phyloP scores from a whole-genome alignment of 2,329 filamentous ascomycete species.

The Alternaria brassicicola region DNA sequence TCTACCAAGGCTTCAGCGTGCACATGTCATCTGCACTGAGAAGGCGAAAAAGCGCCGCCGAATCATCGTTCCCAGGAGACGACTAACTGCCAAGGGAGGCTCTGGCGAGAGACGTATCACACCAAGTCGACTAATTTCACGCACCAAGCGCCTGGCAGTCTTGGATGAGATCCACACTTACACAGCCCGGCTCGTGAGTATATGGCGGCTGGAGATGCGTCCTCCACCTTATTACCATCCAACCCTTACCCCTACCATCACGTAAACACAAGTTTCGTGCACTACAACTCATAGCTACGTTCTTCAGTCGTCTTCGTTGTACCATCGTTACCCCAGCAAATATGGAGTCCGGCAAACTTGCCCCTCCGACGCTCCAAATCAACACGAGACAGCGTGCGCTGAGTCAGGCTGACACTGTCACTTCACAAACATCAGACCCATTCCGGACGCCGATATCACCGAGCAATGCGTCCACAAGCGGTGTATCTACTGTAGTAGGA shows the following conservation, averaged over 20 bases:
- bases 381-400: conserved; percentile 34
- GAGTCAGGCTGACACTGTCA: conserved; percentile 35
- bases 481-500: conserved; percentile 26
- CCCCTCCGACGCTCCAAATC: conserved; percentile 34
- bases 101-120: conserved; percentile 14
- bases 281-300: not conserved
- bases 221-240: conserved; percentile 1
- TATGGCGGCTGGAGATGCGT: conserved; percentile 16
- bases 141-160: conserved; percentile 21
- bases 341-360: conserved; percentile 36
- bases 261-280: not conserved
- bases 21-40: not conserved
- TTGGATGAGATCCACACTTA: conserved; percentile 16
- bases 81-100: conserved; percentile 13
- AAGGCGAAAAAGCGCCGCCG: conserved; percentile 4
- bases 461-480: conserved; percentile 29
- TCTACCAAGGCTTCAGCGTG: not conserved
- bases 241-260: not conserved
- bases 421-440: conserved; percentile 33
- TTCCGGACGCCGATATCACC: conserved; percentile 34
- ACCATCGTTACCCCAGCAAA: not conserved
- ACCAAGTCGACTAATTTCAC: conserved; percentile 13
- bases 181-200: conserved; percentile 23
- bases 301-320: not conserved
- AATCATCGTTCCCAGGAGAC: not conserved